phyloP scores from a whole-genome alignment of 352 stramenopile species.

The Phytophthora foliorum region DNA sequence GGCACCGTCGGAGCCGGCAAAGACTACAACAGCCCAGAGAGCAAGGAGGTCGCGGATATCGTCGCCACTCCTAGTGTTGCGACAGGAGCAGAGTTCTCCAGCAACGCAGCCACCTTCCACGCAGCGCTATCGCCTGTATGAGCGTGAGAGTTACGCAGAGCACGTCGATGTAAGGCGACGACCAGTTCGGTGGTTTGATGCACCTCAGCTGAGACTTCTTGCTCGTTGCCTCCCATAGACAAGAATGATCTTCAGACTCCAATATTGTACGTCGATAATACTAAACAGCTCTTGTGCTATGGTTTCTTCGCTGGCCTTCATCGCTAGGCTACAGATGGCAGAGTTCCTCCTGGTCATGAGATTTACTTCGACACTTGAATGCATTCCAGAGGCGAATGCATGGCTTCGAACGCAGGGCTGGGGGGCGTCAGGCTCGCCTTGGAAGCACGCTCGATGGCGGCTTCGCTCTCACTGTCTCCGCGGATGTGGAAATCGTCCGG shows the following conservation, averaged over 20 bases:
- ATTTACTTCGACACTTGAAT: constrained; percentile 28
- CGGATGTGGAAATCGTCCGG: constrained; percentile 31
- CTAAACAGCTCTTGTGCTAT: background rate
- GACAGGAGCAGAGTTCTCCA: background rate
- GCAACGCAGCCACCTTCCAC: constrained; percentile 10
- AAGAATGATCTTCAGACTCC: background rate
- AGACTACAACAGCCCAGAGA: background rate
- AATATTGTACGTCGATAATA: constrained; percentile 1
- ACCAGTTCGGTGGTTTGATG: too few relatives aligned
- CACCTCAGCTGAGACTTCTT: too few relatives aligned
- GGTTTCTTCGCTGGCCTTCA: background rate
- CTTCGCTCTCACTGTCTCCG: constrained; percentile 14
- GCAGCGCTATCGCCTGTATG: background rate
- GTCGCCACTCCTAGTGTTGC: constrained; percentile 8
- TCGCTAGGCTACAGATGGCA: background rate
- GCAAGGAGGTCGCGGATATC: constrained; percentile 5
- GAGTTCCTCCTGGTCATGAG: background rate
- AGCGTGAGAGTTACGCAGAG: too few relatives aligned
- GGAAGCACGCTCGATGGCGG: constrained; percentile 1
- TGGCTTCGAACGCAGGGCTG: constrained; percentile 37
- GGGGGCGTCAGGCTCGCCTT: constrained; percentile 13
- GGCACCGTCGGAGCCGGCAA: background rate
- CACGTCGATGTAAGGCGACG: too few relatives aligned
- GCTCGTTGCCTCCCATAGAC: too few relatives aligned
- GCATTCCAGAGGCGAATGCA: constrained; percentile 41